Evolutionary conservation across 257 asterid genomes (phyloP).

Genomic region (Eustoma russellianum): DNA sequence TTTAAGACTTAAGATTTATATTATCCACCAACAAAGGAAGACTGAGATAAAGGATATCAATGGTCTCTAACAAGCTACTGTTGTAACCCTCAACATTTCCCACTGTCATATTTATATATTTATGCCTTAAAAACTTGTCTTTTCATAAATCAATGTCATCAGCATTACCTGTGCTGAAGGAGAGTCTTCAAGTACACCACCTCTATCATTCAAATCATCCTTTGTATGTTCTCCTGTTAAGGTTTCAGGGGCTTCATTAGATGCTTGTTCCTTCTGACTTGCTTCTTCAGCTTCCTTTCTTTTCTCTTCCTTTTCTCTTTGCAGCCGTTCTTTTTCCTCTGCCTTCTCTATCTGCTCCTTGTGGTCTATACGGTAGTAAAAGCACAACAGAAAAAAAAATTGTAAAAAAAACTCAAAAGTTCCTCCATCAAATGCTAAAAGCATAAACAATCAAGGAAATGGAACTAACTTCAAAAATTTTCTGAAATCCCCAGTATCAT

Average conservation of each 20-base stretch:
- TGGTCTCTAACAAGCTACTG: not conserved
- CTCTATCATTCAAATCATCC: constrained; percentile 32
- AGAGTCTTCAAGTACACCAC: constrained; percentile 31
- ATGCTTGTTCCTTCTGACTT: constrained; percentile 29
- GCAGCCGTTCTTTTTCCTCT: constrained; percentile 77
- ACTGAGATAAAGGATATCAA: not conserved
- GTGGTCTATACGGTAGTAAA: constrained; percentile 37
- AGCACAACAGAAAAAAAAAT: constrained; percentile 4
- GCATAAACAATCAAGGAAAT: not conserved
- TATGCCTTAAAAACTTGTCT: not conserved
- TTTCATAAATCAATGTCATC: not conserved
- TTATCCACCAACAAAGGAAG: not conserved
- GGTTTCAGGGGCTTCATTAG: constrained; percentile 26
- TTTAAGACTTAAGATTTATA: not conserved
- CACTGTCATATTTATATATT: not conserved
- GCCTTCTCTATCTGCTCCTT: constrained; percentile 90
- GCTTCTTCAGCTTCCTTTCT: constrained; percentile 53
- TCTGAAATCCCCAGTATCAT: not conserved
- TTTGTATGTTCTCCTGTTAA: constrained; percentile 28
- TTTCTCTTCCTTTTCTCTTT: constrained; percentile 75
- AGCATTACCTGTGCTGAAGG: constrained; percentile 34
- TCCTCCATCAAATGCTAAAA: not conserved
- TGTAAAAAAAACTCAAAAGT: too few relatives aligned
- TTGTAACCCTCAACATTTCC: not conserved
- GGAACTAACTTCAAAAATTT: not conserved